Evolutionary conservation across 805 yeast genomes (phyloP).

Genomic region (Kodamaea kaohsiungensis): DNA sequence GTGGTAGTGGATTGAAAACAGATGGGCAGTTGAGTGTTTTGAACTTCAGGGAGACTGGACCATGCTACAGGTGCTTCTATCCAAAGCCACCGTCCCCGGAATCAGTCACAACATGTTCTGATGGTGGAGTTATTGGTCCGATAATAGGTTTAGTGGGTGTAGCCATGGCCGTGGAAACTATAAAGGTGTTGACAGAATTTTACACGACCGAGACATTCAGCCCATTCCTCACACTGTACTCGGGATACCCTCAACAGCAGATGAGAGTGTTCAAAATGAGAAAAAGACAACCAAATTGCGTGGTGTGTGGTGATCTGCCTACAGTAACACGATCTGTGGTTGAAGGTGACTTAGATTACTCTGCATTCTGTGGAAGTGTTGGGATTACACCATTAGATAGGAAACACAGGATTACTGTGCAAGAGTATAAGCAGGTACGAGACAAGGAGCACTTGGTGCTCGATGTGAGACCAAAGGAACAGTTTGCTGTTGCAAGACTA

Average conservation of each 20-base stretch:
- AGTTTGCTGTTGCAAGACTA: constrained; percentile 65
- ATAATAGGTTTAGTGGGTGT: constrained; percentile 92
- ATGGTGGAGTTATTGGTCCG: constrained; percentile 94
- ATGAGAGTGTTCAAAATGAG: constrained; percentile 81
- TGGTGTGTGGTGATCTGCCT: constrained; percentile 60
- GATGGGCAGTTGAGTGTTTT: constrained; percentile 88
- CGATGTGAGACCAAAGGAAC: constrained; percentile 84
- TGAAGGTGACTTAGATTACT: constrained; percentile 57
- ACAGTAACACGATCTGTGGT: constrained; percentile 51
- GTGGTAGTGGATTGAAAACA: constrained; percentile 88
- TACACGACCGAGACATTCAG: constrained; percentile 53
- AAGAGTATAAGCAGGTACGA: constrained; percentile 28
- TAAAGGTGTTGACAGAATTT: constrained; percentile 65
- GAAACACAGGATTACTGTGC: constrained; percentile 48
- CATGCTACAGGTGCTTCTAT: constrained; percentile 93
- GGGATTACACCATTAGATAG: constrained; percentile 46
- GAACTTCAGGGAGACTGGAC: constrained; percentile 67
- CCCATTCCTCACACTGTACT: constrained; percentile 70
- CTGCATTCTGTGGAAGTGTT: constrained; percentile 71
- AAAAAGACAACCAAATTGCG: constrained; percentile 58
- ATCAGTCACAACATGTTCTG: constrained; percentile 80
- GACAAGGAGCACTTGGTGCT: constrained; percentile 42
- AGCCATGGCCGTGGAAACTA: constrained; percentile 84
- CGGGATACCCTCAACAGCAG: constrained; percentile 66
- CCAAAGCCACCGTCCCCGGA: constrained; percentile 89